Evolutionary conservation across 2,329 filamentous ascomycete genomes (phyloP), one percentile per base, ranked within the genome.

Genomic region (Anisogramma anomala): DNA sequence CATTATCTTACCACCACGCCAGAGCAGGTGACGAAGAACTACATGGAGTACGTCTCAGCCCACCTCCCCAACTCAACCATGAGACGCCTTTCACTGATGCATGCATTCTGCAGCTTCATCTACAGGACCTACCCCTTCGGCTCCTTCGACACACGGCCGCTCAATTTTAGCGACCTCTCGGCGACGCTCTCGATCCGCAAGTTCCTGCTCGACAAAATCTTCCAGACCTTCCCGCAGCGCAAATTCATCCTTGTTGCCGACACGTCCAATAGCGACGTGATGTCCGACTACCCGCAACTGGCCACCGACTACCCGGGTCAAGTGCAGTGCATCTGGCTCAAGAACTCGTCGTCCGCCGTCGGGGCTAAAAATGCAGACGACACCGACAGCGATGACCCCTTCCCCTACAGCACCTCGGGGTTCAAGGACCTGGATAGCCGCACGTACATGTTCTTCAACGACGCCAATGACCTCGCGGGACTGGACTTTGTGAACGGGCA

Each of bases 1-100:
- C 82, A 87, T 61, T 88, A 88, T 61, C 67, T 88, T 15, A 88
- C 83, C 0, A 88, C 83, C 0, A 85, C 82, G 0, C 83, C 83
- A 0, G 83, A 87, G 60, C 83, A 88, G 57, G 71, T 77, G 4
- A 85, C 83, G 0, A 68, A 82, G 31, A 81, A 79, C 50, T 88
- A 88, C 62, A 85, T 86, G 81, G 71, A 82, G 45, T 73, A 47
- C 48, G 54, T 46, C 3, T 15, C 6, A 17, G 14, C 4, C 13
- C 3, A 10, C n/a, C 7, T 22, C 22, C 8, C 13, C 8, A 13
- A 33, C 8, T 3, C 5, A 9, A 8, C n/a, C 30, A 20, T 9
- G 8, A 15, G 9, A 32, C 4, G 7, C 19, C 28, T 43, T 46
- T 39, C 23, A 25, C 23, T 25, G 23, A 48, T 33, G 19, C 30